Conservation (phyloP, 345 rosid genomes). For the Citrus hindsii region DNA sequence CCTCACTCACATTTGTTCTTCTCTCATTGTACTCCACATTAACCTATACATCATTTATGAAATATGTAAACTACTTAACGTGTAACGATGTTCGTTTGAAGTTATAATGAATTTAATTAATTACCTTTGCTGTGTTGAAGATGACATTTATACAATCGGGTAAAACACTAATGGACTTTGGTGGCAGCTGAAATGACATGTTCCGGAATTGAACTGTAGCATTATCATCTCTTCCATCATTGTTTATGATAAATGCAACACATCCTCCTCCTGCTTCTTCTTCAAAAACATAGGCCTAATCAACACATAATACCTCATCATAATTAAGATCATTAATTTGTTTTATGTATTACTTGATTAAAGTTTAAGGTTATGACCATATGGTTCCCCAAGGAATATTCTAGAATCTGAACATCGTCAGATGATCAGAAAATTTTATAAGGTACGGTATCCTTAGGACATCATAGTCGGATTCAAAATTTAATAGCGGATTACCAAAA, state of each 20-base stretch:
- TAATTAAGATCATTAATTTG: not conserved
- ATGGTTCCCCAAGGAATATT: no score
- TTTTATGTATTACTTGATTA: not conserved
- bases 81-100: no score
- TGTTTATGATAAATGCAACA: conserved; percentile 78
- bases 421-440: no score
- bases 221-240: conserved; percentile 23
- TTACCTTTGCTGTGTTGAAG: conserved; percentile 77
- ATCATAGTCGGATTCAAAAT: no score
- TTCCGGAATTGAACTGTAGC: conserved; percentile 41
- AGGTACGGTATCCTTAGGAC: accelerated
- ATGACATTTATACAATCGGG: conserved; percentile 52
- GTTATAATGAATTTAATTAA: not conserved
- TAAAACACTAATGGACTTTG: conserved; percentile 67
- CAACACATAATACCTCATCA: not conserved
- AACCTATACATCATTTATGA: conserved; percentile 35
- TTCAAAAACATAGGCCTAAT: conserved; percentile 71
- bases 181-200: conserved; percentile 43
- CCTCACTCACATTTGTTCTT: conserved; percentile 26
- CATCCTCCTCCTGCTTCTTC: conserved; percentile 48
- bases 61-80: no score
- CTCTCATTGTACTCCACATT: conserved; percentile 39
- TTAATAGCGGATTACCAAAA: no score
- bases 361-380: no score
- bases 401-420: no score